phyloP scores from a whole-genome alignment of 768 basidiomycete species.

The Basidioascus undulatus region DNA sequence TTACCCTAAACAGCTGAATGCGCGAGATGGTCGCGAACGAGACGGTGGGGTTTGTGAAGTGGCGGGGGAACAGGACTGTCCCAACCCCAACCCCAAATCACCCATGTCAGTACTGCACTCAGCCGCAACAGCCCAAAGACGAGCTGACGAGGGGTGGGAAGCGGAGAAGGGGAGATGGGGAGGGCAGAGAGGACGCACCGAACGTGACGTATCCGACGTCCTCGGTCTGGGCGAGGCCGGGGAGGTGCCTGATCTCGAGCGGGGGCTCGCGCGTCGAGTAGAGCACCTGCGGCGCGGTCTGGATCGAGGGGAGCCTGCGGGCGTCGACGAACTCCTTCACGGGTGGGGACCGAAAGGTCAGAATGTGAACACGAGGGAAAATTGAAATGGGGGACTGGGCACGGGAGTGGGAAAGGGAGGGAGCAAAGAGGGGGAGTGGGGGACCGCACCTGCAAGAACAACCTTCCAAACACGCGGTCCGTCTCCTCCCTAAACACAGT shows the following conservation, averaged over 20 bases:
- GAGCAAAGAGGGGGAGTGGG: slow-evolving; percentile 1
- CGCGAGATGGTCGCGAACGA: slow-evolving; percentile 70
- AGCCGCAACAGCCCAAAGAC: too few species aligned
- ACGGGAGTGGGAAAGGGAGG: neutral
- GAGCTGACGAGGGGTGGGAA: neutral
- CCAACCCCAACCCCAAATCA: too few species aligned
- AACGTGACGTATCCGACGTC: slow-evolving; percentile 94
- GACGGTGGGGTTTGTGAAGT: slow-evolving; percentile 47
- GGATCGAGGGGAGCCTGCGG: slow-evolving; percentile 70
- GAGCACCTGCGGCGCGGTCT: slow-evolving; percentile 88
- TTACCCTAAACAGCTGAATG: slow-evolving; percentile 88
- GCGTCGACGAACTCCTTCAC: slow-evolving; percentile 93
- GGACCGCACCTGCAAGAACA: slow-evolving; percentile 72
- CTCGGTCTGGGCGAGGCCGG: slow-evolving; percentile 37
- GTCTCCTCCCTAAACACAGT: slow-evolving; percentile 95
- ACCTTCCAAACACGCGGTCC: slow-evolving; percentile 84
- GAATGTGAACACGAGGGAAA: neutral
- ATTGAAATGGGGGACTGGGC: neutral
- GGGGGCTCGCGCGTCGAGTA: slow-evolving; percentile 90
- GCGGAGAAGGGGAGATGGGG: neutral
- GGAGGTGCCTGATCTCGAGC: slow-evolving; percentile 74
- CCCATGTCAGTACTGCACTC: neutral
- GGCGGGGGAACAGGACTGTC: slow-evolving; percentile 85
- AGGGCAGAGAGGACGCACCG: slow-evolving; percentile 16
- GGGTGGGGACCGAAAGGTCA: too few species aligned